Evolutionary conservation across 305 asterid species (phyloP).

Genomic region (Fraxinus xanthoxyloides): DNA sequence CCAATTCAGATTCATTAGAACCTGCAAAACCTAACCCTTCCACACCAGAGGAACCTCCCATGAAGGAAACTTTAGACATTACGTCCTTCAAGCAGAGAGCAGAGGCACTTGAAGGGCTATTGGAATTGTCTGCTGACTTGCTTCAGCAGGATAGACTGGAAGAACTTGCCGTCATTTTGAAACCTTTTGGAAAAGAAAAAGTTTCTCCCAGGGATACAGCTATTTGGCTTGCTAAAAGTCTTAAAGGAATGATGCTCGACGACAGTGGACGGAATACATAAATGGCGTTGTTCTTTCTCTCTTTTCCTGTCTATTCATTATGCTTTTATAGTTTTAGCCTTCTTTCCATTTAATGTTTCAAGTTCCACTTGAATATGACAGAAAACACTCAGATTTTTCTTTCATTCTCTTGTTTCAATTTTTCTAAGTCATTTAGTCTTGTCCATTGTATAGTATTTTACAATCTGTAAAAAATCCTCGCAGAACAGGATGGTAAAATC

Average conservation of each 20-base stretch:
- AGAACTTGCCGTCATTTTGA: conserved; percentile 83
- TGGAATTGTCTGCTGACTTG: conserved; percentile 92
- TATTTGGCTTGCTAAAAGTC: conserved; percentile 92
- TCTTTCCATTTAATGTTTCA: neutral
- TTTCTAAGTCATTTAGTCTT: conserved; percentile 8
- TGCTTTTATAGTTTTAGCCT: conserved; percentile 12
- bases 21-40: conserved; percentile 28
- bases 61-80: conserved; percentile 67
- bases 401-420: neutral
- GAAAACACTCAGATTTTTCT: conserved; percentile 1
- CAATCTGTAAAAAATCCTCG: conserved; percentile 7
- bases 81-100: conserved; percentile 88
- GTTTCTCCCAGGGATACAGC: conserved; percentile 99
- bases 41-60: conserved; percentile 44
- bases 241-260: conserved; percentile 97
- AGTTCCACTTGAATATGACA: neutral
- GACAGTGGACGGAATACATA: conserved; percentile 59
- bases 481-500: conserved; percentile 3
- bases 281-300: conserved; percentile 19
- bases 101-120: conserved; percentile 92
- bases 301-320: conserved; percentile 14
- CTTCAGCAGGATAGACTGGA: conserved; percentile 82
- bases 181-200: conserved; percentile 92
- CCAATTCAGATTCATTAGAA: conserved; percentile 38
- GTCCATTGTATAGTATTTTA: conserved; percentile 30